Base-by-base conservation (phyloP, 441 rosid species). In the Aquilaria agallochum region DNA sequence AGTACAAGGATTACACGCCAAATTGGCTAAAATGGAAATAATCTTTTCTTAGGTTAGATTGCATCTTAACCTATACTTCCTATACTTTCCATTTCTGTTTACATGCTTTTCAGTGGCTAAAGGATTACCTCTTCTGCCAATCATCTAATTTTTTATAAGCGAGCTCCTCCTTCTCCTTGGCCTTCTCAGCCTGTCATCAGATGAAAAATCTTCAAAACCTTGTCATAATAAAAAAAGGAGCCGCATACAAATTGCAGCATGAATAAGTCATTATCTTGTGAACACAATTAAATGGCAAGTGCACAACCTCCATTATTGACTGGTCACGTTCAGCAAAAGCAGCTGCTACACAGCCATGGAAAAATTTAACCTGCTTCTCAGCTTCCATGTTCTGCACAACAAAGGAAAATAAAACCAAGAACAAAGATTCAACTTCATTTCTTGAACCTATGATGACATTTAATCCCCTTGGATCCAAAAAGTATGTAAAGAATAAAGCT, bases 281-380 rank as follows among this genome's bases (percentile, higher is more conserved):
- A 36, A 36, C 42, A 36, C 42, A 66, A 67, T 70, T 57, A 42
- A 31, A 7, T 44, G 51, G 62, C 59, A 50, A 36, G 1, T 68
- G 40, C 49, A 56, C 47, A 49, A 95, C 99, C 99, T 95, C 96
- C 95, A 95, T 85, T 55, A 95, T 73, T 33, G 98, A 79, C 61
- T 84, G 74, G 78, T 95, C 99, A 61, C 99, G 86, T 69, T 92
- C 98, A 62, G 99, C 91, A 82, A 95, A 95, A 70, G 98, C 97
- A 70, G 89, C 85, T 31, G 98, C 99, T 60, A 92, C 97, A 72
- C 98, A 88, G 34, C 97, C 90, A 71, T 95, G 99, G 71, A 95
- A 95, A 84, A 85, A 95, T 62, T 89, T 90, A 65, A 95, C 71
- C 79, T 90, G 99, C 80, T 87, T 95, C 79, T 95, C 99, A 33